Base-by-base conservation (phyloP, 805 yeast species). In the Metschnikowia vanudenii region DNA sequence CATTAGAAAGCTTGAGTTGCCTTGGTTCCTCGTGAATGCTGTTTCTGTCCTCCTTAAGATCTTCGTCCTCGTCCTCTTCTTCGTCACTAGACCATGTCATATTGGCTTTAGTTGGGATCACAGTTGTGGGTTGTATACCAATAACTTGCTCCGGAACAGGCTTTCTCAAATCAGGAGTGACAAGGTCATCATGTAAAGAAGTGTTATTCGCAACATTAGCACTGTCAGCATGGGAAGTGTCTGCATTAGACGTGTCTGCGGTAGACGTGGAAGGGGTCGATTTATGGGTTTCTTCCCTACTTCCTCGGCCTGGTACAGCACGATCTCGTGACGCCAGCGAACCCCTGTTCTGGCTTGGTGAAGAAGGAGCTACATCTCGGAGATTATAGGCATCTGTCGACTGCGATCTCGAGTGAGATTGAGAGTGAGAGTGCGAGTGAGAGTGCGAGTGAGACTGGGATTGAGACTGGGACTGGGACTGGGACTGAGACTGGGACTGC, bases 1-100 rank as follows among this genome's bases (percentile, higher is more conserved):
- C 49, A 22, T 40, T 31, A 8, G 42, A 17, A 10, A 33, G 40
- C 18, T 6, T 20, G n/a, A 37, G 28, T 14, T 40, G 42, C 26
- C 43, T 30, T 16, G 50, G 48, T 16, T 43, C 47, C 10, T 47
- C 37, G 7, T 42, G 41, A 5, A n/a, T 31, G 28, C 33, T 38
- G 10, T 18, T 24, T 29, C 30, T 24, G 4, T 11, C 9, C 6
- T 38, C 14, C 13, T 51, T 49, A 20, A n/a, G 9, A 30, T 44
- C 62, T 1, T 60, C 67, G 8, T 64, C 75, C 8, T 38, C 46
- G 1, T 73, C 79, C 2, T 80, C 88, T 39, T 84, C 94, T 51
- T 85, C 96, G 54, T 85, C 96, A 44, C 90, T 85, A 13, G 92
- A 85, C 90, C 96, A 94, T 3, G 91, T 83, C 61, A 92, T 74